Conservation (phyloP, 2,329 filamentous ascomycete genomes). For the Corynespora cassiicola region DNA sequence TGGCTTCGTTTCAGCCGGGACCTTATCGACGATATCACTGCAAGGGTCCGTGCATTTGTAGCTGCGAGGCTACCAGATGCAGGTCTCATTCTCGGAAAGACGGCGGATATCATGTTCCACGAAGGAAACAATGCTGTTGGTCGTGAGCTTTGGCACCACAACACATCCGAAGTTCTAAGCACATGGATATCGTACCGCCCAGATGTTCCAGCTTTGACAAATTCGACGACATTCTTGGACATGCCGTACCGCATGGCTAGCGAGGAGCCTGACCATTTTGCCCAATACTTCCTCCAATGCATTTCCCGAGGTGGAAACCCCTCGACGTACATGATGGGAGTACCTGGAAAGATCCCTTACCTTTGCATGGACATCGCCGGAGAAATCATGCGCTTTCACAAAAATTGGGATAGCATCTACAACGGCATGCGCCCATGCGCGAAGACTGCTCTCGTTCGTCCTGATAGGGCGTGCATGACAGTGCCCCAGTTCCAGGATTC, state of each 20-base stretch:
- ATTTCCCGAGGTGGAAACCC: constrained; percentile 1
- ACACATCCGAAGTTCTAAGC: background rate
- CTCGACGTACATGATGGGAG: constrained; percentile 2
- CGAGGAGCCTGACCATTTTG: constrained; percentile 1
- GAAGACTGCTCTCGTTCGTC: too few relatives aligned
- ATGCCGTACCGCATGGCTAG: constrained; percentile 1
- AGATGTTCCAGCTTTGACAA: background rate
- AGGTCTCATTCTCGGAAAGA: background rate
- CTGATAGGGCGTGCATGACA: too few relatives aligned
- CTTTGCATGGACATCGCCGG: background rate
- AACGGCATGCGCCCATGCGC: background rate
- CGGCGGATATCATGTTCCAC: background rate
- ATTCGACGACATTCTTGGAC: background rate
- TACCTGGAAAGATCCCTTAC: constrained; percentile 1
- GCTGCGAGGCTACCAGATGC: constrained; percentile 1
- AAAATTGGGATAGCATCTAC: background rate
- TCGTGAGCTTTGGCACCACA: constrained; percentile 1
- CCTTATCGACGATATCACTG: background rate
- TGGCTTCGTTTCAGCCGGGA: background rate
- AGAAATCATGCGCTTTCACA: constrained; percentile 1
- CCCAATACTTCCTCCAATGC: constrained; percentile 1
- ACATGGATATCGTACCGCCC: constrained; percentile 1
- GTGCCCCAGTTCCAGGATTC: too few relatives aligned
- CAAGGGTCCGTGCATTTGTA: constrained; percentile 1
- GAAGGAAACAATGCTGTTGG: background rate